Evolutionary conservation across 192 early-diverging fungal species (phyloP).

Genomic region (Gonapodya sp.): DNA sequence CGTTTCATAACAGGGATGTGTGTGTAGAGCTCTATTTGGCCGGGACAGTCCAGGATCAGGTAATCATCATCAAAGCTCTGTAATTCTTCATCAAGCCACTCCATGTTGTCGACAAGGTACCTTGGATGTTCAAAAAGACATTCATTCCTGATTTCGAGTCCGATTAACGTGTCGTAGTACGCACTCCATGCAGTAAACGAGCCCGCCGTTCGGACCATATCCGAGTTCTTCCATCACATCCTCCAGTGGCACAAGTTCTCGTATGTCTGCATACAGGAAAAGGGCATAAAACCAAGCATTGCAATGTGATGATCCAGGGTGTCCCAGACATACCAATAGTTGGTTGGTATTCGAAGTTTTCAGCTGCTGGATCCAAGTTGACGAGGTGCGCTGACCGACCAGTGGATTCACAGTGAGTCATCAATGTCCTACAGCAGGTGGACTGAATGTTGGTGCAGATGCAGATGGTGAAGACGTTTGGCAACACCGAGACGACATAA

Average conservation of each 20-base stretch:
- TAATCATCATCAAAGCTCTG: slow-evolving; percentile 91
- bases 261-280: no score
- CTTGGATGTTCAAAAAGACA: slow-evolving; percentile 14
- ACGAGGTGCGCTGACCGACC: slow-evolving; percentile 81
- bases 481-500: slow-evolving; percentile 3
- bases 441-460: no score
- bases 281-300: background rate
- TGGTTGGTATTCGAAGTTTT: slow-evolving; percentile 89
- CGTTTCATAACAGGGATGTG: slow-evolving; percentile 92
- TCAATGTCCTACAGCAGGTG: slow-evolving; percentile 90
- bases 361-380: slow-evolving; percentile 96
- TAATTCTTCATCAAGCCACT: slow-evolving; percentile 94
- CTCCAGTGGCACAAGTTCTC: slow-evolving; percentile 91
- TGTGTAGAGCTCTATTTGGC: slow-evolving; percentile 98
- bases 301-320: background rate
- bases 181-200: slow-evolving; percentile 95
- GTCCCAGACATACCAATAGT: slow-evolving; percentile 50
- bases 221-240: slow-evolving; percentile 97
- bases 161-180: slow-evolving; percentile 12
- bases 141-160: slow-evolving; percentile 9
- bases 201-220: slow-evolving; percentile 94
- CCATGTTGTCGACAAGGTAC: slow-evolving; percentile 86
- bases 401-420: slow-evolving; percentile 83
- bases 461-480: background rate
- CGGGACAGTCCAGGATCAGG: slow-evolving; percentile 93